A percentile compares a stretch with the other conserved stretches of the same genome.
phyloP scores from a whole-genome alignment of 2,329 filamentous ascomycete species.

The Didymella segeticola region DNA sequence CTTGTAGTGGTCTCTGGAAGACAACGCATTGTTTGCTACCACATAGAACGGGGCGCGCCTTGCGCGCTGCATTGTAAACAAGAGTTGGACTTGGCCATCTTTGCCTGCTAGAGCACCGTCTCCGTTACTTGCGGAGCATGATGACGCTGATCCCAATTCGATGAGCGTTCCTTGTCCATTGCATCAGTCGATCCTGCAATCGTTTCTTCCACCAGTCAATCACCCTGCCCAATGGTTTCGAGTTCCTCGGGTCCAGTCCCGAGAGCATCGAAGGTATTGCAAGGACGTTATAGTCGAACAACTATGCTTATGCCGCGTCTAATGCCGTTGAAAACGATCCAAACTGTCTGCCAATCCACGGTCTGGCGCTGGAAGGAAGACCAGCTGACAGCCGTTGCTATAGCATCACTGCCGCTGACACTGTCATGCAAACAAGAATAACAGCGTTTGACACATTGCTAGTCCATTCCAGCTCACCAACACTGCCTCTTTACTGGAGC shows the following conservation, averaged over 20 bases:
- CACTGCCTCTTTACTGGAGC: constrained; percentile 10
- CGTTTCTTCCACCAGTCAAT: constrained; percentile 18
- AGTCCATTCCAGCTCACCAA: neutral
- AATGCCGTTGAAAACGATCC: neutral
- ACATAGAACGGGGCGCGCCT: neutral
- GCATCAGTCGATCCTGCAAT: constrained; percentile 4
- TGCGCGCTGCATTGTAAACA: neutral
- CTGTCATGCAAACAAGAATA: constrained; percentile 2
- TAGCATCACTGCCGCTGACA: neutral
- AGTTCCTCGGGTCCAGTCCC: neutral
- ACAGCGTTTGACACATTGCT: constrained; percentile 7
- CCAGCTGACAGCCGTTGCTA: constrained; percentile 6
- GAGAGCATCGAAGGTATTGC: neutral
- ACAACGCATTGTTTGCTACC: neutral
- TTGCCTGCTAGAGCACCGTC: constrained; percentile 2
- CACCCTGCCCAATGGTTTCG: constrained; percentile 1
- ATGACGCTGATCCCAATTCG: constrained; percentile 14
- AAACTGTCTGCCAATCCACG: neutral
- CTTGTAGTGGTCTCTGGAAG: neutral
- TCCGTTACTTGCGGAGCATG: constrained; percentile 1
- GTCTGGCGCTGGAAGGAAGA: neutral
- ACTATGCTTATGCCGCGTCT: constrained; percentile 3
- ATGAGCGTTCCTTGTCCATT: neutral
- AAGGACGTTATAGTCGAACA: neutral
- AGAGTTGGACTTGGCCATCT: constrained; percentile 5